Base-by-base conservation (phyloP, 2,329 filamentous ascomycete species). In the Pseudogymnoascus sp. region DNA sequence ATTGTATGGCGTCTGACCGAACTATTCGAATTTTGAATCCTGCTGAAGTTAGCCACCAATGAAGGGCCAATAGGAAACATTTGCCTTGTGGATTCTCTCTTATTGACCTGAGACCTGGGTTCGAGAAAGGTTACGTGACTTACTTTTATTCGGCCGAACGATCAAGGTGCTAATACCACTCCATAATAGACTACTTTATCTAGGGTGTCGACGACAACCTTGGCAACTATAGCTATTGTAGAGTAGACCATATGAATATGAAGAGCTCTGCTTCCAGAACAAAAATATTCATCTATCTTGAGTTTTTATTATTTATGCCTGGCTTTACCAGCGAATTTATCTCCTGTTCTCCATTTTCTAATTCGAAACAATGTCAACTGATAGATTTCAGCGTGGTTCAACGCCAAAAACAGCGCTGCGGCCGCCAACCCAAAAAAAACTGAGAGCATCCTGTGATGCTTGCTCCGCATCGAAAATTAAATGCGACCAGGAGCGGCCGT, bases 401-500 rank as follows among this genome's bases (percentile, higher is more conserved):
- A 35, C 15, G 17, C 47, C 47, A n/a, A 21, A 54, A 54, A 54
- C 47, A 5, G 4, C 26, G 5, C 26, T 26, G 2, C 47, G 47
- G n/a, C 9, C 29, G 3, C 47, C 29, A 21, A 33, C 29, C 13
- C 47, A 54, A 54, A 54, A 54, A 54, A 54, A 54, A 29, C 15
- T 54, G 29, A 33, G 47, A 35, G 33, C 29, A 21, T 54, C 47
- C 5, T 54, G 47, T 13, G 47, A 54, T 35, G 47, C 47, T 33
- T 54, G 47, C 29, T 54, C 47, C 3, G 29, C 47, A 54, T 54
- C 47, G 21, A 54, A 54, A 54, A 21, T 54, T 17, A 54, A 54
- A 54, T 54, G 47, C 29, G 10, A 54, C 26, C 47, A 54, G 17
- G 47, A 54, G 15, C 33, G 47, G 15, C 47, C 47, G 5, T 54